Percentiles rank a stretch among this genome's conserved stretches.
Conservation (phyloP, 345 rosid genomes). For the Litchi chinensis region DNA sequence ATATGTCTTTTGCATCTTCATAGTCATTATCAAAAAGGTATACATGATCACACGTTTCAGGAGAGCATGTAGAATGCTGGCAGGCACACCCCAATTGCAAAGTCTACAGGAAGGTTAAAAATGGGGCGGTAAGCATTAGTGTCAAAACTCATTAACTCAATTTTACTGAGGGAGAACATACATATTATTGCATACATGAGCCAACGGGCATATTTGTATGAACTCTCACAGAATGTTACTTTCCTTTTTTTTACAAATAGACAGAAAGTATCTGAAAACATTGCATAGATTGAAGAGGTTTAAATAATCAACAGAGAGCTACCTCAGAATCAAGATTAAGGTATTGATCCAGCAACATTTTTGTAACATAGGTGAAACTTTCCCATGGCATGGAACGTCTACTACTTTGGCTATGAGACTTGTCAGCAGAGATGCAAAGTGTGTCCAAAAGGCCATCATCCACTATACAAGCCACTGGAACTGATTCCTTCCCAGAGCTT, state of each 20-base stretch:
- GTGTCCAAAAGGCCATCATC: conserved; percentile 59
- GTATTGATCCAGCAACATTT: conserved; percentile 57
- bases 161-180: not conserved
- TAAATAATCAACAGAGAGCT: conserved; percentile 25
- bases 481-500: conserved; percentile 82
- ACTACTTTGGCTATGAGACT: conserved; percentile 32
- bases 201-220: not conserved
- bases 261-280: not conserved
- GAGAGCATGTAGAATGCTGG: conserved; percentile 55
- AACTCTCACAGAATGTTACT: not conserved
- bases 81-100: conserved; percentile 79
- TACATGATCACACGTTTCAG: conserved; percentile 85
- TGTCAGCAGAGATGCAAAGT: conserved; percentile 27
- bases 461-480: conserved; percentile 71
- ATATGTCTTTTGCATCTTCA: conserved; percentile 88
- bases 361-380: conserved; percentile 66
- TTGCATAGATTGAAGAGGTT: conserved; percentile 9
- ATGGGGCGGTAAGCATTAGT: conserved; percentile 4
- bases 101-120: conserved; percentile 44
- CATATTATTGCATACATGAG: not conserved
- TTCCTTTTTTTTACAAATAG: not conserved
- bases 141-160: not conserved
- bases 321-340: conserved; percentile 63
- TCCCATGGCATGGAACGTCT: conserved; percentile 70
- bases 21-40: conserved; percentile 90